Evolutionary conservation across 192 early-diverging fungal species (phyloP).

Genomic region (Chytriomyces sp.): DNA sequence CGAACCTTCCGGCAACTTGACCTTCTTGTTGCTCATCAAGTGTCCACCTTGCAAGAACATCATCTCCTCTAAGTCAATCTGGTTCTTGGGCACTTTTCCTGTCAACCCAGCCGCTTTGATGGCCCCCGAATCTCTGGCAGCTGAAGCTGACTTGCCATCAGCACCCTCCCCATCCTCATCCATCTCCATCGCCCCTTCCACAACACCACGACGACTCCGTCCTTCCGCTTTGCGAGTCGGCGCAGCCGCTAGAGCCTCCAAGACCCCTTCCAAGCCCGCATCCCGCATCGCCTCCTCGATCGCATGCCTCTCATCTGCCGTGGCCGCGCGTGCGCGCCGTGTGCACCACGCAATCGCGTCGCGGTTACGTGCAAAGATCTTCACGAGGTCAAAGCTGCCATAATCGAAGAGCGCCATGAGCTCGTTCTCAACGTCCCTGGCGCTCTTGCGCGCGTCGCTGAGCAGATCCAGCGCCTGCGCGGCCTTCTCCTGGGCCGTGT

Average conservation of each 20-base stretch:
- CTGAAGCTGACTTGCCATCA: constrained; percentile 35
- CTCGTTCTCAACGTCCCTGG: constrained; percentile 92
- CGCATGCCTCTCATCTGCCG: constrained; percentile 44
- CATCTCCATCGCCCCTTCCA: constrained; percentile 68
- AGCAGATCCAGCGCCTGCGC: constrained; percentile 73
- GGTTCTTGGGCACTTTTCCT: constrained; percentile 47
- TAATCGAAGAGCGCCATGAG: constrained; percentile 96
- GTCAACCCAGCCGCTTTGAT: constrained; percentile 35
- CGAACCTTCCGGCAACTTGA: constrained; percentile 88
- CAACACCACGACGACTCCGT: constrained; percentile 63
- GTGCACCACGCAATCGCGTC: constrained; percentile 93
- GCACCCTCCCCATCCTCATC: constrained; percentile 46
- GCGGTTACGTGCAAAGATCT: constrained; percentile 81
- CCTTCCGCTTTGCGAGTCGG: constrained; percentile 57
- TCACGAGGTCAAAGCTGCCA: constrained; percentile 94
- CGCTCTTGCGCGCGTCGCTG: constrained; percentile 55
- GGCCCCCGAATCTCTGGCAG: constrained; percentile 49
- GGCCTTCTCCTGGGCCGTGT: constrained; percentile 88
- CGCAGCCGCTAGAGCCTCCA: constrained; percentile 64
- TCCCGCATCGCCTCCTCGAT: constrained; percentile 74
- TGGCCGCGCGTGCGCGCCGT: constrained; percentile 72
- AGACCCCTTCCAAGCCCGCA: constrained; percentile 68
- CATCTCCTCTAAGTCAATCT: constrained; percentile 79
- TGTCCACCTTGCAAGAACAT: constrained; percentile 92
- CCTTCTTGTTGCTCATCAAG: constrained; percentile 97